Conservation (phyloP, 1,284 basidiomycete genomes). For the Xerocomus nothofagi region DNA sequence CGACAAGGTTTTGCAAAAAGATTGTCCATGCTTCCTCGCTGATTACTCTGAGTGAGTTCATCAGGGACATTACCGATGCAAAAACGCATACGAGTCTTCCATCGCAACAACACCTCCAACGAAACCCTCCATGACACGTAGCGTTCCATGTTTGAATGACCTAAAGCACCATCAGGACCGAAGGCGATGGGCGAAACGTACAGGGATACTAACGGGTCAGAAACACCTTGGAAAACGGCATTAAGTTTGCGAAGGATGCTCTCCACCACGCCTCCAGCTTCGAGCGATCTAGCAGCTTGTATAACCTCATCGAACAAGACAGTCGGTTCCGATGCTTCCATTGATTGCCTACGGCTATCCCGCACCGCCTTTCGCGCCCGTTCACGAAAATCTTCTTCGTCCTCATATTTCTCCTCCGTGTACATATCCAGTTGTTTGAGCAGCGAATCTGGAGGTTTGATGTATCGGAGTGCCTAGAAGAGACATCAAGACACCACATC, state of each 20-base stretch:
- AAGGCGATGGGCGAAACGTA: neutral
- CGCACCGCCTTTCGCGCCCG: constrained; percentile 50
- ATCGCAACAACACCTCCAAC: constrained; percentile 62
- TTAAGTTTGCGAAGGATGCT: constrained; percentile 38
- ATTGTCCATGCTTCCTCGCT: constrained; percentile 24
- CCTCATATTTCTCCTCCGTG: constrained; percentile 85
- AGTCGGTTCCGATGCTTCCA: constrained; percentile 49
- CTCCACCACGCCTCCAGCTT: constrained; percentile 16
- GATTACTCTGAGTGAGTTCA: neutral
- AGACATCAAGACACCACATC: neutral
- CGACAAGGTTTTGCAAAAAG: constrained; percentile 17
- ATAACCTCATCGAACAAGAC: constrained; percentile 56
- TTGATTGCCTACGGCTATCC: constrained; percentile 36
- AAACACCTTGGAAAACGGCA: constrained; percentile 57
- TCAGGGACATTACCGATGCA: neutral
- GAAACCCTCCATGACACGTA: constrained; percentile 67
- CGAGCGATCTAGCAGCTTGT: constrained; percentile 48
- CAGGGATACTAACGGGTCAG: constrained; percentile 53
- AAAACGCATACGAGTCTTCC: constrained; percentile 54
- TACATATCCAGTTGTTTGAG: constrained; percentile 79
- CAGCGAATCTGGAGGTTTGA: constrained; percentile 73
- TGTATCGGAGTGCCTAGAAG: constrained; percentile 66
- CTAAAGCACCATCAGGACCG: constrained; percentile 37
- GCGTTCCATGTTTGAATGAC: constrained; percentile 59
- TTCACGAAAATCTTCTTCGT: constrained; percentile 81